Base-by-base conservation (phyloP, 2,329 filamentous ascomycete species). In the Juglanconis sp. region DNA sequence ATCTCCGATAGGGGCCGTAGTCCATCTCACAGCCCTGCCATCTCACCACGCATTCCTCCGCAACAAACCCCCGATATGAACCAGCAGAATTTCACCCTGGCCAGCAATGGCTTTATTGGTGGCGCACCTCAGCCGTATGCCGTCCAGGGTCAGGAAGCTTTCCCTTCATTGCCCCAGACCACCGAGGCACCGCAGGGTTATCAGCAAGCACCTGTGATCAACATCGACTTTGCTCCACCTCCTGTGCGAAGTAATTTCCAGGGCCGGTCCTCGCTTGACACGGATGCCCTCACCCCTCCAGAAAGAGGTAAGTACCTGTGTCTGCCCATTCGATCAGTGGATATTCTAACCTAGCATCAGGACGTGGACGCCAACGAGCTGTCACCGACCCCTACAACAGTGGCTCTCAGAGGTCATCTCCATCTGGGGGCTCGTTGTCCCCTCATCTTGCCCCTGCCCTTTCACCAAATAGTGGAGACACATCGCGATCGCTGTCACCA, bases 161-260 rank as follows among this genome's bases (percentile, higher is more conserved):
- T 86, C 66, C 81, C 83, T 5, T 72, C 77, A 35, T 72, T 86
- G 13, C 71, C 71, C 17, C 76, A 79, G 58, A 76, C 79, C 31
- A 72, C 73, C n/a, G 89, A 63, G 3, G 52, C 55, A 38, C 85
- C 87, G 53, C 83, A 90, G 66, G 95, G 58, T 17, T 60, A 61
- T 36, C 54, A 55, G 31, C 58, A 61, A 8, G 91, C 93, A n/a
- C 93, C 93, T 0, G 91, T 93, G 55, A 97, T 97, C 74, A 96
- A 95, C 70, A 95, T 97, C 67, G 91, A 96, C 71, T 92, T 91
- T 73, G 93, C 92, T 15, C 93, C 93, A 31, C 87, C 87, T 8
- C 85, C 89, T 56, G 78, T 83, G 60, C 85, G 85, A 68, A 83
- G 80, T 56, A 86, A 81, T 66, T 89, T 90, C 70, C 89, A 88